A percentile compares a stretch with the other conserved stretches of the same genome.
Conservation (phyloP, 163 green algal species). For the Chlorella variabilis region DNA sequence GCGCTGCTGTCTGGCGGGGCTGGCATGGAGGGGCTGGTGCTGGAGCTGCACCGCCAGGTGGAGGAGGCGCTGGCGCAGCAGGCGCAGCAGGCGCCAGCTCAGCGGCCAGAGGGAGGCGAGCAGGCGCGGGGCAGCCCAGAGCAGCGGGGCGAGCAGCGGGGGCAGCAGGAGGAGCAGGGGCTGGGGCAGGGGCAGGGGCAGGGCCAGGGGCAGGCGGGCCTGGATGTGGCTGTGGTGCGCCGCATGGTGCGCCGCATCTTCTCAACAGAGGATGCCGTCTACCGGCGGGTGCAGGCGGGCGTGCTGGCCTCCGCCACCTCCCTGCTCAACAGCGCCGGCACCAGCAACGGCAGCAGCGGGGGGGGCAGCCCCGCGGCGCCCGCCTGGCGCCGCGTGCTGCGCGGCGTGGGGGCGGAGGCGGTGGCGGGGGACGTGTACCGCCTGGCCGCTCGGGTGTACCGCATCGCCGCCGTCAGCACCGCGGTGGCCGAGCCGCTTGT, state of each 20-base stretch:
- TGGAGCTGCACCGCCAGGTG: slow-evolving; percentile 23
- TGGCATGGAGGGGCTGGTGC: background rate
- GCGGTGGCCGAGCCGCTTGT: background rate
- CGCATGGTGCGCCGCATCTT: slow-evolving; percentile 49
- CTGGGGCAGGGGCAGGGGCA: background rate
- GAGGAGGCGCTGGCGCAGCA: background rate
- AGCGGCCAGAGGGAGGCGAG: background rate
- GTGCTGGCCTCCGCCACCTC: slow-evolving; percentile 3
- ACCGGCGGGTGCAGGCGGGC: slow-evolving; percentile 42
- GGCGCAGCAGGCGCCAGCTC: background rate
- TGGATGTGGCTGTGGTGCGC: slow-evolving; percentile 21
- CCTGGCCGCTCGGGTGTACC: background rate
- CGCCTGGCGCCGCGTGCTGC: slow-evolving; percentile 18
- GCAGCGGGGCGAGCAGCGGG: background rate
- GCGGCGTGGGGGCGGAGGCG: slow-evolving; percentile 23
- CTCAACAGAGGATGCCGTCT: slow-evolving; percentile 38
- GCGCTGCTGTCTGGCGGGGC: slow-evolving; percentile 6
- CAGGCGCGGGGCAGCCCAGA: background rate
- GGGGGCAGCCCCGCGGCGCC: background rate
- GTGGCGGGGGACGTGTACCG: background rate
- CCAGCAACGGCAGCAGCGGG: background rate
- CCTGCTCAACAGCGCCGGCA: background rate
- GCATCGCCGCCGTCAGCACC: slow-evolving; percentile 7
- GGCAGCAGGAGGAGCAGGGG: background rate
- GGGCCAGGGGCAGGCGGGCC: background rate